A percentile compares a stretch with the other conserved stretches of the same genome.
Conservation (phyloP, 257 asterid species). For the Perilla frutescens region DNA sequence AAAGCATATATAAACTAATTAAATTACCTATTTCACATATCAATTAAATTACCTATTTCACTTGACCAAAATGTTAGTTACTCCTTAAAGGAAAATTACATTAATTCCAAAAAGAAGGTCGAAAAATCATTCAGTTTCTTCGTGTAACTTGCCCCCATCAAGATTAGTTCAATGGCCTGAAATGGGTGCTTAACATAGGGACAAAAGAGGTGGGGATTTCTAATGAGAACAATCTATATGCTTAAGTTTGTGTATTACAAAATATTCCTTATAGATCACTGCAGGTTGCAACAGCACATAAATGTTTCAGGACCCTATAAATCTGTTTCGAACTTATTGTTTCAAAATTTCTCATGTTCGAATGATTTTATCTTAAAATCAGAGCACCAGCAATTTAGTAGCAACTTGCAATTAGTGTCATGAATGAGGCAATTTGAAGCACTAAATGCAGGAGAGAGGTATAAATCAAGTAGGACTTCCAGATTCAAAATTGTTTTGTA, state of each 20-base stretch:
- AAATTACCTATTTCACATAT: not conserved
- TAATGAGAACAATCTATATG: not conserved
- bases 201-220: not conserved
- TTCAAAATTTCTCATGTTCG: not conserved
- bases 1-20: conserved; percentile 4
- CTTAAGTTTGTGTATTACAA: not conserved
- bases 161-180: conserved; percentile 8
- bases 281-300: too few species aligned
- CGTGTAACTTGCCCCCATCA: not conserved
- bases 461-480: not conserved
- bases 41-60: not conserved
- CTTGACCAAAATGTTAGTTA: not conserved
- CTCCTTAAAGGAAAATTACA: not conserved
- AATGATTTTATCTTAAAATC: not conserved
- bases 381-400: not conserved
- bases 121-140: not conserved
- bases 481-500: not conserved
- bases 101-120: not conserved
- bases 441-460: not conserved
- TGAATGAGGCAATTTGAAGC: not conserved
- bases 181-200: not conserved
- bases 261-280: too few species aligned
- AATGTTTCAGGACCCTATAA: not conserved
- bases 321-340: conserved; percentile 1
- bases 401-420: not conserved